Evolutionary conservation across 2,329 filamentous ascomycete species (phyloP).

Genomic region (Orbilia ellipsospora): DNA sequence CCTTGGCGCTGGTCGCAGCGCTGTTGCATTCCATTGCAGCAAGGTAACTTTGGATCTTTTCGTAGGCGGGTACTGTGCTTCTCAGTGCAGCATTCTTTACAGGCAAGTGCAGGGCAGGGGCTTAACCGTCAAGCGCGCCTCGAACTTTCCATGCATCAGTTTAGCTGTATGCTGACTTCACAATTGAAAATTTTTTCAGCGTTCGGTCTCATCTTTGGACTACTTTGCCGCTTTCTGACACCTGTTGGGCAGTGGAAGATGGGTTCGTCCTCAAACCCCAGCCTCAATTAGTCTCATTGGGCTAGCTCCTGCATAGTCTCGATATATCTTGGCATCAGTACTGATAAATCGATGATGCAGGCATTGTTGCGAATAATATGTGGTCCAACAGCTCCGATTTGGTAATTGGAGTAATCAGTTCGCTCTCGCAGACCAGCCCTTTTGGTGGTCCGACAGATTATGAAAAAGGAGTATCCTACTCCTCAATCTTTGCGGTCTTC

Average conservation of each 20-base stretch:
- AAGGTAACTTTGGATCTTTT: constrained; percentile 24
- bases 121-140: constrained; percentile 43
- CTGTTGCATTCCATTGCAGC: constrained; percentile 47
- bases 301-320: not conserved
- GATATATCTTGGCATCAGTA: constrained; percentile 2
- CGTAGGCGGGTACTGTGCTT: constrained; percentile 51
- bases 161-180: constrained; percentile 26
- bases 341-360: constrained; percentile 23
- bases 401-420: constrained; percentile 49
- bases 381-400: constrained; percentile 53
- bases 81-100: constrained; percentile 54
- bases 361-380: constrained; percentile 54
- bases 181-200: constrained; percentile 29
- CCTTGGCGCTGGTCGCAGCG: constrained; percentile 35
- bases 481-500: constrained; percentile 58
- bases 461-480: constrained; percentile 58
- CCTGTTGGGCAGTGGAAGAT: constrained; percentile 54
- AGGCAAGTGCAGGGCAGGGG: constrained; percentile 40
- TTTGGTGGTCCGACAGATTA: constrained; percentile 47
- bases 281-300: constrained; percentile 12
- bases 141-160: constrained; percentile 31
- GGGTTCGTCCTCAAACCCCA: constrained; percentile 42
- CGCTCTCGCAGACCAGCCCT: constrained; percentile 43
- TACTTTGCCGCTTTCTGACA: constrained; percentile 51
- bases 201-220: constrained; percentile 49